phyloP scores from a whole-genome alignment of 2,329 filamentous ascomycete species.

The Pseudogymnoascus sp. region DNA sequence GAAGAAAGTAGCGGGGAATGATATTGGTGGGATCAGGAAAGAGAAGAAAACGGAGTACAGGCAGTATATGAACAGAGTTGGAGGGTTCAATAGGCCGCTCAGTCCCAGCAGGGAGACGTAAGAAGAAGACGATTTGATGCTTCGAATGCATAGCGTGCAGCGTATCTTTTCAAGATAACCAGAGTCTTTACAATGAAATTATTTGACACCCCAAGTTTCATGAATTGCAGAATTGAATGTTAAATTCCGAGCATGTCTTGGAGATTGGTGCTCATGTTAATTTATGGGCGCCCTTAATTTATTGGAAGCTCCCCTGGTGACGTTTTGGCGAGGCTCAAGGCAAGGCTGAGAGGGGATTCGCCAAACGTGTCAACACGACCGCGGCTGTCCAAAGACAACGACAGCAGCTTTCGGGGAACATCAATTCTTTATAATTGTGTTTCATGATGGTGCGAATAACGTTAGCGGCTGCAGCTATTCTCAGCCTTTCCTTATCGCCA shows the following conservation, averaged over 20 bases:
- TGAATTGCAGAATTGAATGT: neutral
- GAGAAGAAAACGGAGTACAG: conserved; percentile 92
- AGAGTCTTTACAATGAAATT: neutral
- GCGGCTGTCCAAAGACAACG: neutral
- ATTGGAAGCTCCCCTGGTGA: neutral
- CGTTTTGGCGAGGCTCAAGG: neutral
- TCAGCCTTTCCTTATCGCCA: neutral
- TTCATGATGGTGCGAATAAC: conserved; percentile 5
- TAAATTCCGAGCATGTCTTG: neutral
- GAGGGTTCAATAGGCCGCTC: conserved; percentile 73
- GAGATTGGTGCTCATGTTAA: neutral
- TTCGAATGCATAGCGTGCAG: neutral
- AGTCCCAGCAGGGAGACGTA: conserved; percentile 41
- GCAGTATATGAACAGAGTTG: conserved; percentile 89
- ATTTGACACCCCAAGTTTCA: neutral
- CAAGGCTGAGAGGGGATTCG: conserved; percentile 2
- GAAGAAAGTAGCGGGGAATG: conserved; percentile 81
- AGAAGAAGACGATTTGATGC: neutral
- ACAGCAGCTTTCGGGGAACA: neutral
- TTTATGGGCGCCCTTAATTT: neutral
- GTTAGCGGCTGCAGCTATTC: neutral
- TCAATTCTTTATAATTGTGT: conserved; percentile 8
- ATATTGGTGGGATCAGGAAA: conserved; percentile 73
- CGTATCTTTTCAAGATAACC: neutral
- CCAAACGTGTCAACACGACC: conserved; percentile 3